Evolutionary conservation across 2,329 filamentous ascomycete species (phyloP), one percentile per base, ranked within the genome.

Genomic region (Pseudocercospora pini-densiflorae): DNA sequence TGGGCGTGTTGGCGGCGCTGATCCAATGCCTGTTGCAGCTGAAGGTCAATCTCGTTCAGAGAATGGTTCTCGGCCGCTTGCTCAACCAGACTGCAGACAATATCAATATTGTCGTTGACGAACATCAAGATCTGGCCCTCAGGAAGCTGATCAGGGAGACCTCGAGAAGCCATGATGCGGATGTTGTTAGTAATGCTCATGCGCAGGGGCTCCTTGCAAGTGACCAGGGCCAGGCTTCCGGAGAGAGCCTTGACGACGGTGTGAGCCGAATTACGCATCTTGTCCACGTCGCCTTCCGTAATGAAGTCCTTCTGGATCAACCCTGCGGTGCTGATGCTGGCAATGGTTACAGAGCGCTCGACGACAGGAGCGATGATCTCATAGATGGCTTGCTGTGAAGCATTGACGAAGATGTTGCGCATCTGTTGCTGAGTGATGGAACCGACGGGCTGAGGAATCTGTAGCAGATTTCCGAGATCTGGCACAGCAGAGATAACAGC

Each of bases 131-230:
- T 95, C 33, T 95, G 92, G 6, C 95, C 95, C 80, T 99, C 95
- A 0, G 95, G 93, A 68, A 99, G 86, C 16, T 92, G 92, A 73
- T 90, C 88, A 1, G 85, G 85, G 47, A 87, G 81, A 59, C 87
- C 86, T 64, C 86, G 83, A 61, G 71, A 63, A 14, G 92, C 91
- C 62, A 92, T 89, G 43, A 97, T 86, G n/a, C 95, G 91, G 78
- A 99, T 93, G 77, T 98, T 97, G 80, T 98, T 99, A 62, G 92
- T 96, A 79, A 99, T 97, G 81, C 96, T 98, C 79, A 96, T 95
- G 67, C 95, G 89, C 16, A 99, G 85, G 16, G 95, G 95, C 78
- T 99, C 95, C 80, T 98, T 99, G 77, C 94, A 98, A 3, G 95
- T 99, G n/a, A 99, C 95, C 33, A 97, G 86, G 14, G 95, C 95